Conservation (phyloP, 2,329 filamentous ascomycete genomes). For the Aspergillus aculeatus region DNA sequence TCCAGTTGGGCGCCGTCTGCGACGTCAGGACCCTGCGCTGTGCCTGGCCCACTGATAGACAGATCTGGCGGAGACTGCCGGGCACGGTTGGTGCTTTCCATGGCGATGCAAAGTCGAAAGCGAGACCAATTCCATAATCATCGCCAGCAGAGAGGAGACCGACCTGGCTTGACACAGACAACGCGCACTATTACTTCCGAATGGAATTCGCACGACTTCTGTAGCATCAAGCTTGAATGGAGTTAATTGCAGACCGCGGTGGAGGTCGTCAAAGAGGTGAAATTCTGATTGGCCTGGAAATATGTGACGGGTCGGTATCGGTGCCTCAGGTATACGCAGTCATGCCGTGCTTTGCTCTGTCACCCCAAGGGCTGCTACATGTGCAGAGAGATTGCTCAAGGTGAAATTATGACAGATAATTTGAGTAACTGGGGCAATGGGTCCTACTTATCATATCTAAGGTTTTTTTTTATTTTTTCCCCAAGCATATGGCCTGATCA, state of each 20-base stretch:
- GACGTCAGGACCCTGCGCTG: slow-evolving; percentile 7
- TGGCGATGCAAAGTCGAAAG: slow-evolving; percentile 2
- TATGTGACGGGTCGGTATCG: background rate
- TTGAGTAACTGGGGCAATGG: too few species aligned
- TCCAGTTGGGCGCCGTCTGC: slow-evolving; percentile 1
- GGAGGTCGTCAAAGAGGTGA: background rate
- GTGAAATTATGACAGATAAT: too few species aligned
- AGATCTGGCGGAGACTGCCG: slow-evolving; percentile 4
- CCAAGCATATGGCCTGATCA: background rate
- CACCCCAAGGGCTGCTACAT: too few species aligned
- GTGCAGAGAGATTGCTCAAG: too few species aligned
- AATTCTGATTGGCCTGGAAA: background rate
- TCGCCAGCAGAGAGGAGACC: background rate
- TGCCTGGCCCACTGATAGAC: slow-evolving; percentile 2
- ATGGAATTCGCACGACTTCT: background rate
- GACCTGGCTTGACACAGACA: background rate
- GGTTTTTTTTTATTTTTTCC: background rate
- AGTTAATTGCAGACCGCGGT: background rate
- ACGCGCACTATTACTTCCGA: background rate
- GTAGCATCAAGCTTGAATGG: background rate
- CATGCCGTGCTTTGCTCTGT: background rate
- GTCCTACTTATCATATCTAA: background rate
- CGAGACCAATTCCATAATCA: slow-evolving; percentile 18
- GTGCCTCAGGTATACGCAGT: background rate
- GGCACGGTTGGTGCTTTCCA: slow-evolving; percentile 15